Conservation (phyloP, 2,329 filamentous ascomycete genomes). For the Penicillium aurantiogriseum region DNA sequence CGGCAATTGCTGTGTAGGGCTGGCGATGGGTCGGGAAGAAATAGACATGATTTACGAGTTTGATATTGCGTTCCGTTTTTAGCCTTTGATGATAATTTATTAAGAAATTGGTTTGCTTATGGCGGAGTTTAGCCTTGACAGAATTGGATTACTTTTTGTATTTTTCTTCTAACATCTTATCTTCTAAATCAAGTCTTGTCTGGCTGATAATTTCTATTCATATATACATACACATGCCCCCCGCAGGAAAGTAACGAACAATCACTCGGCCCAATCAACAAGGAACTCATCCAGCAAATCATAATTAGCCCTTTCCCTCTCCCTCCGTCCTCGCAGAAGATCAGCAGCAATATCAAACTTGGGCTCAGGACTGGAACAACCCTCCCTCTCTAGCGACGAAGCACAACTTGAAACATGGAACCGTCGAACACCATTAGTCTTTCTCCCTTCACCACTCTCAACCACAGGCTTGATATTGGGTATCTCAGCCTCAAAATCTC, state of each 20-base stretch:
- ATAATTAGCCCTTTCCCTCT: slow-evolving; percentile 1
- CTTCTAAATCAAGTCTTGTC: background rate
- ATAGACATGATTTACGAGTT: background rate
- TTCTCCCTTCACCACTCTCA: background rate
- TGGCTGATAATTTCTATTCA: background rate
- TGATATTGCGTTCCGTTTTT: background rate
- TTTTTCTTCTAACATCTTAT: background rate
- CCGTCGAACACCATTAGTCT: background rate
- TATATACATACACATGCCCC: background rate
- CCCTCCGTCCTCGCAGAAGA: slow-evolving; percentile 3
- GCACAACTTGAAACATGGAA: background rate
- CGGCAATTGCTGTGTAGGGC: background rate
- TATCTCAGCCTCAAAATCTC: background rate
- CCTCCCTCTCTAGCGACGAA: background rate
- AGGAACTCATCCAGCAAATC: slow-evolving; percentile 10
- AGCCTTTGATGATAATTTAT: background rate
- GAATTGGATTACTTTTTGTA: background rate
- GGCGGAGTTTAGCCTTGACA: background rate
- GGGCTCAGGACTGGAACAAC: background rate
- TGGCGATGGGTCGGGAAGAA: background rate
- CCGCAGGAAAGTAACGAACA: no score
- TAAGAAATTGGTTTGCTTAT: background rate
- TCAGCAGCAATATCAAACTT: slow-evolving; percentile 11
- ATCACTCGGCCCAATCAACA: slow-evolving; percentile 4
- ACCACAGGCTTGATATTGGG: background rate